Evolutionary conservation across 176 grass and related monocot genomes (phyloP).

Genomic region (Elaeis guineensis): DNA sequence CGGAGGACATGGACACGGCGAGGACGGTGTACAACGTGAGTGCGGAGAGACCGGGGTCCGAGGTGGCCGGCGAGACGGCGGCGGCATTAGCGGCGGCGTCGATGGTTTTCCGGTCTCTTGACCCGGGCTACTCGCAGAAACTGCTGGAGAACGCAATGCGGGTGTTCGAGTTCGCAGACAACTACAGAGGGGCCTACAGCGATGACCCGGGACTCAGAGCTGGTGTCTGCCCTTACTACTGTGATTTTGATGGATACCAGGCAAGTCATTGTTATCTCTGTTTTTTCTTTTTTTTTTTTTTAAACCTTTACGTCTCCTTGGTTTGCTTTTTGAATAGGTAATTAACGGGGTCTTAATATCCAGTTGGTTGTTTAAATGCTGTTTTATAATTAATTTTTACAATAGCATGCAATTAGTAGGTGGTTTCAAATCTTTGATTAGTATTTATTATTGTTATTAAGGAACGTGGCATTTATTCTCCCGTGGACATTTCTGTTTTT

Average conservation of each 20-base stretch:
- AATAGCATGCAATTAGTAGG: no score
- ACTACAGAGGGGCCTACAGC: constrained; percentile 75
- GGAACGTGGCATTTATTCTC: no score
- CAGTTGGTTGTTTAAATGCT: no score
- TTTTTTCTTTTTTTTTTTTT: neutral
- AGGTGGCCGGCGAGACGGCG: constrained; percentile 81
- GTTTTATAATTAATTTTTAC: no score
- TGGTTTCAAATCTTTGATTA: no score
- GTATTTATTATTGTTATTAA: no score
- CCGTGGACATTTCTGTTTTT: no score
- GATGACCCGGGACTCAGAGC: constrained; percentile 61
- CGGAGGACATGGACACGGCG: constrained; percentile 90
- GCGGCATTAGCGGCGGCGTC: constrained; percentile 80
- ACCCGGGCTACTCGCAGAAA: constrained; percentile 48
- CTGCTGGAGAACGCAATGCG: constrained; percentile 44
- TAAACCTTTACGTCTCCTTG: neutral
- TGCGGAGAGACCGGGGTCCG: constrained; percentile 50
- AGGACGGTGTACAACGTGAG: constrained; percentile 88
- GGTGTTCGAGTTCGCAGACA: constrained; percentile 78
- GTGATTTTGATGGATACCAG: constrained; percentile 90
- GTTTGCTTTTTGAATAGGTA: no score
- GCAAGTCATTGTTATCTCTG: constrained; percentile 26
- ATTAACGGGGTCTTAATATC: no score
- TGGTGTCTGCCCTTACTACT: constrained; percentile 84
- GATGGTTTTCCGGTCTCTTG: constrained; percentile 57